These are phyloP conservation scores for Passiflora organensis DNA, from an alignment of 345 rosid genomes.

Conservation along the genomic window DNA sequence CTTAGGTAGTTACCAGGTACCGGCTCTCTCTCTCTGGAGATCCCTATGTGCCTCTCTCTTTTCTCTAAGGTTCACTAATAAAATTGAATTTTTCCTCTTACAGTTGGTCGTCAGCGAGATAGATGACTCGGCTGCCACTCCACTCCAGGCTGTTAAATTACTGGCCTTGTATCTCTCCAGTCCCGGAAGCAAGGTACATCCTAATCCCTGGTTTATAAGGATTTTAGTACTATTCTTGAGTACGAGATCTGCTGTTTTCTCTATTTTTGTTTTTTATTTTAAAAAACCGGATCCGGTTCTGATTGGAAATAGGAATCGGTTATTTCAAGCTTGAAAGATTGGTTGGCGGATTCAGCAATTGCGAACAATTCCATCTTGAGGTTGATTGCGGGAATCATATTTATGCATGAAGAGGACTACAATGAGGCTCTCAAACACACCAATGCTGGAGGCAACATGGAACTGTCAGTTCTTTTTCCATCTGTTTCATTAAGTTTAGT, in stretches of 20 bases:
- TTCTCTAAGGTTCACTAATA: no score
- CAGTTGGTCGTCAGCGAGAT: conserved; percentile 91
- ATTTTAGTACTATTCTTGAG: no score
- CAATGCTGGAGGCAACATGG: conserved; percentile 91
- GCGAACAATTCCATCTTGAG: conserved; percentile 70
- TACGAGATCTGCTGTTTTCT: no score
- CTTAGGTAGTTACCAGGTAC: conserved; percentile 83
- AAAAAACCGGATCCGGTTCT: no score
- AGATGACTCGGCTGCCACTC: conserved; percentile 74
- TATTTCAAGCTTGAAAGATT: conserved; percentile 76
- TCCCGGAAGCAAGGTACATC: conserved; percentile 57
- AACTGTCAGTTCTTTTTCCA: conserved; percentile 50
- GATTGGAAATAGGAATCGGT: conserved; percentile 52
- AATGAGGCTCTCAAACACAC: conserved; percentile 92
- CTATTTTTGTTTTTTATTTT: no score
- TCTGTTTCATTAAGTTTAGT: background rate
- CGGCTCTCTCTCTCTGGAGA: background rate
- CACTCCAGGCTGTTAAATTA: conserved; percentile 92
- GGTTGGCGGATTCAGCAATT: conserved; percentile 83
- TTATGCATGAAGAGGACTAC: conserved; percentile 89
- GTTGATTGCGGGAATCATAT: conserved; percentile 83
- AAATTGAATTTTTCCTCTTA: no score
- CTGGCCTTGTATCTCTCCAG: conserved; percentile 73
- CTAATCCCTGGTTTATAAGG: no score
- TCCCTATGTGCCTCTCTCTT: background rate